Conservation (phyloP, 139 green algal genomes). For the Zygnema cylindricum region DNA sequence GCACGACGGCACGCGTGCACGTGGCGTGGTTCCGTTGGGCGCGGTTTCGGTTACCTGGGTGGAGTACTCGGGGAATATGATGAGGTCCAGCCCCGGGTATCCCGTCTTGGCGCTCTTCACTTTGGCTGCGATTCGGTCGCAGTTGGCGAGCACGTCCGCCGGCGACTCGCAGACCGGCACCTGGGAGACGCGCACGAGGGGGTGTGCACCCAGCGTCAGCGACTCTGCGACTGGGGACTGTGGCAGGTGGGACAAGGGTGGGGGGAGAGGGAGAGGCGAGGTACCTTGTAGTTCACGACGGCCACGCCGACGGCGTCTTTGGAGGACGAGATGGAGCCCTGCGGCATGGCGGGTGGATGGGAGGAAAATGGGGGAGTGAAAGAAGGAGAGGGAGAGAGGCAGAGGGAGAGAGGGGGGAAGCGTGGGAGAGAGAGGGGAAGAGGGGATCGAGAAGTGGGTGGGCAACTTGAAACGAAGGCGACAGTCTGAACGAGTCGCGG, state of each 20-base stretch:
- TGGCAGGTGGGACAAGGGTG: not conserved
- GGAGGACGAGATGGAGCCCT: constrained; percentile 49
- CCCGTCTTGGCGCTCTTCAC: constrained; percentile 56
- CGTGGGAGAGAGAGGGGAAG: not conserved
- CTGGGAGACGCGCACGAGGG: constrained; percentile 12
- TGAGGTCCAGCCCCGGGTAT: constrained; percentile 63
- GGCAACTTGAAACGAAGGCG: no score
- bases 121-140: constrained; percentile 35
- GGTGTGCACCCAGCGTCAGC: not conserved
- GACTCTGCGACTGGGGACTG: not conserved
- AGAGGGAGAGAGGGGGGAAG: not conserved
- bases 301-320: constrained; percentile 41
- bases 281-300: constrained; percentile 52
- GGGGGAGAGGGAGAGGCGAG: not conserved
- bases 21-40: no score
- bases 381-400: not conserved
- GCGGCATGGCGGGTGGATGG: constrained; percentile 28
- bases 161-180: constrained; percentile 56
- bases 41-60: constrained; percentile 39
- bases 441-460: not conserved
- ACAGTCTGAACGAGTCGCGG: no score
- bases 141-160: constrained; percentile 50
- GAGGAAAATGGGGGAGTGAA: not conserved
- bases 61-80: constrained; percentile 65
- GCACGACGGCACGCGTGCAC: no score